Percentiles rank a stretch among this genome's conserved stretches.
Conservation (phyloP, 163 green algal genomes). For the Chlorella variabilis region DNA sequence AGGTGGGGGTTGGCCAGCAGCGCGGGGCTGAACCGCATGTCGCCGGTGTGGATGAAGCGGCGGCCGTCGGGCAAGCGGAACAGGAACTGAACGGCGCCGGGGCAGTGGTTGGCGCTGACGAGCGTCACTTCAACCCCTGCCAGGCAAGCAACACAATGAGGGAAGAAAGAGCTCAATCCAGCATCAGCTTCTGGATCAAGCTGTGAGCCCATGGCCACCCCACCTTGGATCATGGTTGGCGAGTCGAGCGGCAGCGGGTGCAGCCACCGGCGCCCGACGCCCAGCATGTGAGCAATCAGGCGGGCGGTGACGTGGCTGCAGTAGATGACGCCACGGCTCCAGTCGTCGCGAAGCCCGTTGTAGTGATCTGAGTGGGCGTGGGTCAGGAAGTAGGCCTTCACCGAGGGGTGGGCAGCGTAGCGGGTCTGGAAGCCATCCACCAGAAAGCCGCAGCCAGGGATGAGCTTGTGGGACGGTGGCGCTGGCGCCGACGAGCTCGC, state of each 20-base stretch:
- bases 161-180: neutral
- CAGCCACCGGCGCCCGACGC: slow-evolving; percentile 55
- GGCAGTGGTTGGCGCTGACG: slow-evolving; percentile 72
- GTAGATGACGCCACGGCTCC: slow-evolving; percentile 83
- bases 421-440: slow-evolving; percentile 81
- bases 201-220: too few relatives aligned
- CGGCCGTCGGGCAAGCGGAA: slow-evolving; percentile 67
- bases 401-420: slow-evolving; percentile 5
- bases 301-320: slow-evolving; percentile 80
- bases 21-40: slow-evolving; percentile 66
- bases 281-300: slow-evolving; percentile 61
- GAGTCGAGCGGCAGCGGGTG: slow-evolving; percentile 57
- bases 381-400: slow-evolving; percentile 76
- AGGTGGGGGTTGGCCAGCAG: slow-evolving; percentile 65
- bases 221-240: slow-evolving; percentile 56
- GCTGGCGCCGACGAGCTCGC: too few relatives aligned
- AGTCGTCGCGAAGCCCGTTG: slow-evolving; percentile 78
- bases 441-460: slow-evolving; percentile 73
- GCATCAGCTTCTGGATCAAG: too few relatives aligned
- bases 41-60: slow-evolving; percentile 48
- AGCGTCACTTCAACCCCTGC: slow-evolving; percentile 68
- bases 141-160: neutral
- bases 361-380: slow-evolving; percentile 92
- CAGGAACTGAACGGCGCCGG: slow-evolving; percentile 69
- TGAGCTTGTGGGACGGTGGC: slow-evolving; percentile 22